phyloP scores from a whole-genome alignment of 345 rosid species.

The Salix purpurea region DNA sequence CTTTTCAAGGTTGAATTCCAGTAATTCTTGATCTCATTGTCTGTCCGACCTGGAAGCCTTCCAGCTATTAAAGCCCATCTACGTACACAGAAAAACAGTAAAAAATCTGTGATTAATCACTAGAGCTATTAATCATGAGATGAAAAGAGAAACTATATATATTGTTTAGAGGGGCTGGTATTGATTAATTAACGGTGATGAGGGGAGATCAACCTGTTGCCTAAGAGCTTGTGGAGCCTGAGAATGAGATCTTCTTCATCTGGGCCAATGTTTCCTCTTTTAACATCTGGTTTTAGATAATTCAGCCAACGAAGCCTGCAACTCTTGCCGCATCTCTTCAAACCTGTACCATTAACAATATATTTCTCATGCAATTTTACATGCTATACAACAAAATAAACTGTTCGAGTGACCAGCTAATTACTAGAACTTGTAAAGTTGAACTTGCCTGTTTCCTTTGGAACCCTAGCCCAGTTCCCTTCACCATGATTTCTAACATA shows the following conservation, averaged over 20 bases:
- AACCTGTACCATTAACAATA: neutral
- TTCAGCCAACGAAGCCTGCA: constrained; percentile 44
- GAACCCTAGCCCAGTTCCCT: constrained; percentile 11
- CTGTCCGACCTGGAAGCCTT: constrained; percentile 42
- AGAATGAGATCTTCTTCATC: constrained; percentile 44
- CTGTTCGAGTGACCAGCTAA: too few species aligned
- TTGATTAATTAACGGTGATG: too few species aligned
- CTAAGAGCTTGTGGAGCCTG: constrained; percentile 23
- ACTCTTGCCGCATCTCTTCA: constrained; percentile 36
- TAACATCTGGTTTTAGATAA: constrained; percentile 40
- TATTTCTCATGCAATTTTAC: neutral
- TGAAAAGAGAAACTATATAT: neutral
- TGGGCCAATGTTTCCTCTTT: constrained; percentile 35
- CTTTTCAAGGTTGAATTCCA: constrained; percentile 22
- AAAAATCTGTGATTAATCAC: neutral
- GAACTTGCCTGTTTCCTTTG: constrained; percentile 6
- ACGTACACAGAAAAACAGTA: neutral
- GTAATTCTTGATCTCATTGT: constrained; percentile 35
- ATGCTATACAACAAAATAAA: too few species aligned
- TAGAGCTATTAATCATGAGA: neutral
- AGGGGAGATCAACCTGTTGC: constrained; percentile 11
- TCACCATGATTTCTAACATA: constrained; percentile 26
- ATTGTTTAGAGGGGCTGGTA: too few species aligned
- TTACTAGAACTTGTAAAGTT: neutral
- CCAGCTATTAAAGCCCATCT: constrained; percentile 34